Evolutionary conservation across 1,284 basidiomycete genomes (phyloP), one percentile per base, ranked within the genome.

Genomic region (Ustilago shanxiensis): DNA sequence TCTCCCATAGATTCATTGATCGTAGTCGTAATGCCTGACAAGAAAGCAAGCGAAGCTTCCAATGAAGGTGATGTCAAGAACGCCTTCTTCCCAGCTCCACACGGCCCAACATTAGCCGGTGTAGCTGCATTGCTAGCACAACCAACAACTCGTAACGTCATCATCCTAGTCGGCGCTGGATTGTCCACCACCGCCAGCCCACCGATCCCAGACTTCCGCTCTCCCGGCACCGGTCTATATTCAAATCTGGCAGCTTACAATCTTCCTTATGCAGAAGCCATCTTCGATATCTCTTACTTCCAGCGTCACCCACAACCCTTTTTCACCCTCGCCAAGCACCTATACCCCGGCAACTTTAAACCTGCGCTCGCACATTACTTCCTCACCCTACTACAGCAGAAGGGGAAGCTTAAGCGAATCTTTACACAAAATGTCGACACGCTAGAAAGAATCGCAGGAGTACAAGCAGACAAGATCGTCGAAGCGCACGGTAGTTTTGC

Each of bases 291-390:
- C 33, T 82, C 82, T 29, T 86, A 83, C 70, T 86, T 89, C 87
- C 81, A 81, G 76, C 63, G 65, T 54, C 54, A 86, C 72, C 68
- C 88, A 77, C 63, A 79, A 33, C 73, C 87, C 5, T 88, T 88
- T 51, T 88, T 85, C 73, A 86, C 87, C 1, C 79, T 88, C 20
- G 85, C 86, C 18, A 91, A 93, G 71, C 96, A 98, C 80, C 90
- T 99, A 2, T 95, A 95, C 82, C 95, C 94, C 20, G 92, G 93
- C 59, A 90, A 90, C 74, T 95, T 91, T 87, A 89, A 91, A 50
- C 96, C 96, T 0, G 97, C 95, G 0, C 87, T 91, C 1, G 92
- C 95, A 0, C 96, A 99, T 84, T 93, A 94, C 60, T 98, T 98
- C 87, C 90, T 98, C 77, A 90, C 89, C 47, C 89, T 96, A 22